A percentile compares a stretch with the other conserved stretches of the same genome.
Evolutionary conservation across 441 rosid species (phyloP).

Genomic region (Corymbia calophylla): DNA sequence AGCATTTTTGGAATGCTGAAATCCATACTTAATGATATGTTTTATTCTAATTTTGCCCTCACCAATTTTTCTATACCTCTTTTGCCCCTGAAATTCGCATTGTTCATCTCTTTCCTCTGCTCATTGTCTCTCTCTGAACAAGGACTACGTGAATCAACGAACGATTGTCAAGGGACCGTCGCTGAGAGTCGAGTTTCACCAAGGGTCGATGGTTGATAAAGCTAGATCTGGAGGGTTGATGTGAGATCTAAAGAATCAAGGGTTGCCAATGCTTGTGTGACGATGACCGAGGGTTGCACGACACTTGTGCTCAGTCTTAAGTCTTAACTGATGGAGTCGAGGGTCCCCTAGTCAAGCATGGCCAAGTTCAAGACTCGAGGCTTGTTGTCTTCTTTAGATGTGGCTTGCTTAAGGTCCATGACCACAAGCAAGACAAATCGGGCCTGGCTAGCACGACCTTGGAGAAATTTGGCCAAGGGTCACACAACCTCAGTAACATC

Average conservation of each 20-base stretch:
- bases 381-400: neutral
- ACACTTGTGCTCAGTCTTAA: neutral
- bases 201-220: neutral
- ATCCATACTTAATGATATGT: too few relatives aligned
- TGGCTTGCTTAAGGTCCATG: neutral
- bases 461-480: too few relatives aligned
- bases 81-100: neutral
- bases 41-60: too few relatives aligned
- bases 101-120: neutral
- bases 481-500: too few relatives aligned
- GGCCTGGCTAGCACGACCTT: neutral
- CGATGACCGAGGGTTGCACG: neutral
- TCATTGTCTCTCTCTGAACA: neutral
- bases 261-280: too few relatives aligned
- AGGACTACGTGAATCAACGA: neutral
- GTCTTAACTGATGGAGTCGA: fast-evolving
- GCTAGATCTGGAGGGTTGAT: neutral
- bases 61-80: too few relatives aligned
- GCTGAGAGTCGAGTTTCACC: too few relatives aligned
- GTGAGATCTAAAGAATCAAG: too few relatives aligned
- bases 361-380: neutral
- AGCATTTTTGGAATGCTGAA: fast-evolving
- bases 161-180: fast-evolving
- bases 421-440: neutral
- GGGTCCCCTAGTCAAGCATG: neutral